Conservation (phyloP, 2,329 filamentous ascomycete genomes). For the Coniosporium tulheliwenetii region DNA sequence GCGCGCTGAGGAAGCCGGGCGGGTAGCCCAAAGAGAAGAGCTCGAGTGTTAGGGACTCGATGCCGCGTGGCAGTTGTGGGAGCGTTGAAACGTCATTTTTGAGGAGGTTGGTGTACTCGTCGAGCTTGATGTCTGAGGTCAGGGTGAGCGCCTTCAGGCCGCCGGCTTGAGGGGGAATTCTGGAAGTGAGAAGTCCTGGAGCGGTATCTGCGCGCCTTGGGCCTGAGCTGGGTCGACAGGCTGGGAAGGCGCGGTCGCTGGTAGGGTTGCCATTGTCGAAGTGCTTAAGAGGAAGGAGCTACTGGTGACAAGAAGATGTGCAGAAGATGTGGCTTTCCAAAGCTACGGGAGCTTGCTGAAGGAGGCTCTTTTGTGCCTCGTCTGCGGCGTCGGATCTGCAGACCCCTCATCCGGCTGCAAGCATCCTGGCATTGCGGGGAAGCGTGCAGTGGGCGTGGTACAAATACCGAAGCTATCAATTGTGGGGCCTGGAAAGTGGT, state of each 20-base stretch:
- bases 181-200: conserved; percentile 28
- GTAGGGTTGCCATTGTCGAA: not conserved
- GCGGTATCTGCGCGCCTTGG: conserved; percentile 29
- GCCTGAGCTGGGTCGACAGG: conserved; percentile 10
- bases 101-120: conserved; percentile 27
- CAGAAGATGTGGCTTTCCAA: no score
- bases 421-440: no score
- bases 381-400: no score
- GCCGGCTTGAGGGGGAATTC: conserved; percentile 26
- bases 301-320: no score
- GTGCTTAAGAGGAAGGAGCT: not conserved
- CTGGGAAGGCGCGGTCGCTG: not conserved
- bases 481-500: no score
- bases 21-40: conserved; percentile 33
- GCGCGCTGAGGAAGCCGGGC: conserved; percentile 23
- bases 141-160: conserved; percentile 28
- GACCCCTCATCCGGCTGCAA: no score
- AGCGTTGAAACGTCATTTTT: conserved; percentile 15
- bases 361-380: no score
- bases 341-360: no score
- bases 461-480: no score
- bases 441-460: no score
- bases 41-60: conserved; percentile 30
- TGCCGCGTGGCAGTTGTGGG: conserved; percentile 20
- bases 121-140: conserved; percentile 32